Conservation (phyloP, 2,329 filamentous ascomycete genomes). For the Cordyceps javanica region DNA sequence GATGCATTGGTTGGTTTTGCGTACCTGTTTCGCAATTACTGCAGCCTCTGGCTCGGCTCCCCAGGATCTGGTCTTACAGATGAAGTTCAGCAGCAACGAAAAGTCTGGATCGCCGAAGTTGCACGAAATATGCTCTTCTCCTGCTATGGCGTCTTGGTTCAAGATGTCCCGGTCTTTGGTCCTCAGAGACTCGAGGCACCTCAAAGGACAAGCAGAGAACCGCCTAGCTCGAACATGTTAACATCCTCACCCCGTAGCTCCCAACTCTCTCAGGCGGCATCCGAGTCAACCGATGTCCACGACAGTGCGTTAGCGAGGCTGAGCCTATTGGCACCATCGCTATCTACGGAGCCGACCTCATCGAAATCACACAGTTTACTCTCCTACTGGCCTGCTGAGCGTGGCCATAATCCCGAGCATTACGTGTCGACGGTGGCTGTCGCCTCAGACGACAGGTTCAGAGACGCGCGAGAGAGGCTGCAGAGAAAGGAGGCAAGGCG, state of each 20-base stretch:
- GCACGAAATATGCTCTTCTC: conserved; percentile 30
- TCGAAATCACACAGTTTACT: conserved; percentile 27
- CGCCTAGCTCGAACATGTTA: conserved; percentile 12
- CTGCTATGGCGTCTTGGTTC: conserved; percentile 29
- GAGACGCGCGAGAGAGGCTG: conserved; percentile 27
- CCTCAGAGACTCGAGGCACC: conserved; percentile 11
- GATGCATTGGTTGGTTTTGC: conserved; percentile 22
- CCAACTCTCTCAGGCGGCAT: neutral
- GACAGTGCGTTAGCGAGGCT: conserved; percentile 30
- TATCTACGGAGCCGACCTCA: conserved; percentile 21
- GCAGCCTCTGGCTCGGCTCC: conserved; percentile 27
- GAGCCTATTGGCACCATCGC: conserved; percentile 26
- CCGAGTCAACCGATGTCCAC: neutral
- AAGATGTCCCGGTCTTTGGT: conserved; percentile 26
- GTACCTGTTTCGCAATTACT: conserved; percentile 23
- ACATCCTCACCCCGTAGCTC: conserved; percentile 9
- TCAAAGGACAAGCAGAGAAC: neutral
- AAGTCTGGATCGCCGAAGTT: conserved; percentile 26
- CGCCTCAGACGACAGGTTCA: conserved; percentile 30
- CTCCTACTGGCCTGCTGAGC: conserved; percentile 33
- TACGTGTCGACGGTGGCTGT: conserved; percentile 34
- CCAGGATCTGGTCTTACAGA: conserved; percentile 19
- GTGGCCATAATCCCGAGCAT: conserved; percentile 26
- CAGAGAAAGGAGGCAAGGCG: conserved; percentile 28
- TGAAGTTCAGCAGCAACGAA: conserved; percentile 20